Evolutionary conservation across 495 filamentous ascomycete genomes (phyloP).

Genomic region (Trichocladium antarcticum): DNA sequence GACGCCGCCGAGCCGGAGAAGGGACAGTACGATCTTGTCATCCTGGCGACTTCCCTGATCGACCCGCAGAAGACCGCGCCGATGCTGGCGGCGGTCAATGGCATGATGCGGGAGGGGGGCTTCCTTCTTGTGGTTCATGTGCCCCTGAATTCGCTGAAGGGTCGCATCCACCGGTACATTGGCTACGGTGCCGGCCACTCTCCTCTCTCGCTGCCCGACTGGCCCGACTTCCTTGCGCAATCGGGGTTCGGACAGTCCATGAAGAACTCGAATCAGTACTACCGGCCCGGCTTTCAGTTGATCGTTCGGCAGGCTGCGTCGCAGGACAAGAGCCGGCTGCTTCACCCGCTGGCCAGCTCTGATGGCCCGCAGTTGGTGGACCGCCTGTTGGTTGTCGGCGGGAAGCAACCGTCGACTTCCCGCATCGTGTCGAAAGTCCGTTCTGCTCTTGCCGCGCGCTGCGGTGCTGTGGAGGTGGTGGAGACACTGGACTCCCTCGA

Average conservation of each 20-base stretch:
- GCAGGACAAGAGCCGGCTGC: slow-evolving; percentile 9
- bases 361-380: slow-evolving; percentile 1
- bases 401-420: slow-evolving; percentile 7
- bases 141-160: slow-evolving; percentile 11
- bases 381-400: slow-evolving; percentile 28
- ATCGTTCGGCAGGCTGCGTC: slow-evolving; percentile 29
- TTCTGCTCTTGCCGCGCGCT: slow-evolving; percentile 12
- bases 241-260: slow-evolving; percentile 24
- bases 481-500: slow-evolving; percentile 18
- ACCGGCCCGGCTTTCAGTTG: slow-evolving; percentile 22
- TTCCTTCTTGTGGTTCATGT: slow-evolving; percentile 32
- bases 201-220: slow-evolving; percentile 19
- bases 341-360: slow-evolving; percentile 1
- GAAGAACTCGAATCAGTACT: slow-evolving; percentile 22
- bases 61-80: slow-evolving; percentile 1
- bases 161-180: slow-evolving; percentile 13
- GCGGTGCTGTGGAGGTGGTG: slow-evolving; percentile 12
- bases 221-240: slow-evolving; percentile 27
- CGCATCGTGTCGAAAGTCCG: slow-evolving; percentile 14
- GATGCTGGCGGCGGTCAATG: slow-evolving; percentile 17
- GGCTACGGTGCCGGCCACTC: neutral
- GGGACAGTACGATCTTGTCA: slow-evolving; percentile 27
- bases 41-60: slow-evolving; percentile 28
- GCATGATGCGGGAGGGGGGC: slow-evolving; percentile 31
- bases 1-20: neutral